Evolutionary conservation across 805 yeast species (phyloP), one percentile per base, ranked within the genome.

Genomic region (Kurtzmaniella fragi): DNA sequence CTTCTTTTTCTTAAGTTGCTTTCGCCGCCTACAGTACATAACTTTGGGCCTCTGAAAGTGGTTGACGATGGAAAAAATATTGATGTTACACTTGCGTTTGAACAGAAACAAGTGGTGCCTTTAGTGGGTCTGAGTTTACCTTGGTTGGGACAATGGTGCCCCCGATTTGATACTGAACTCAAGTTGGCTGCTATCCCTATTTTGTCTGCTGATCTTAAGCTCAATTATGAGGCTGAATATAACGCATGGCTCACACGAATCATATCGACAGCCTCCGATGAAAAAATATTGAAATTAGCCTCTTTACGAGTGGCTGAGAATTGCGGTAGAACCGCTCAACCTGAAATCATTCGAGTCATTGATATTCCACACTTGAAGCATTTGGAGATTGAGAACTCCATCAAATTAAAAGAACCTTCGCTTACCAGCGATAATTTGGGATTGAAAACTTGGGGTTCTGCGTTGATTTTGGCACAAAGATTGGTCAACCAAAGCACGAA

Each of bases 371-470:
- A 61, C 4, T 52, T 73, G 17, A 44, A 49, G 0, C 49, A 47
- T 0, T 42, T 50, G 2, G 57, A 61, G 3, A 44, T 49, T 28
- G 42, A 43, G 20, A 28, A 40, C 15, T 45, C 39, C 16, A 61
- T 75, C 2, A 44, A 45, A 17, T 59, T 91, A 23, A 70, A 71
- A 42, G 99, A 91, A 53, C 98, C 98, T 0, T 79, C 95, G 0
- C 64, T 91, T 43, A 86, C 96, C 0, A 76, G 79, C 29, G 99
- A 93, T 59, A 84, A 83, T 44, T 63, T 93, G 16, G 99, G 99
- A 0, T 70, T 88, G 56, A 88, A 91, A 45, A 91, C 99, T 0
- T 91, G 99, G 99, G 99, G 98, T 0, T 84, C 97, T 0, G 79
- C 97, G 0, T 62, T 84, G 17, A 71, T 87, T 5, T 62, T 93